These are phyloP conservation scores for Phytophthora podocarpi DNA, from an alignment of 352 stramenopile species.

Conservation along the genomic window DNA sequence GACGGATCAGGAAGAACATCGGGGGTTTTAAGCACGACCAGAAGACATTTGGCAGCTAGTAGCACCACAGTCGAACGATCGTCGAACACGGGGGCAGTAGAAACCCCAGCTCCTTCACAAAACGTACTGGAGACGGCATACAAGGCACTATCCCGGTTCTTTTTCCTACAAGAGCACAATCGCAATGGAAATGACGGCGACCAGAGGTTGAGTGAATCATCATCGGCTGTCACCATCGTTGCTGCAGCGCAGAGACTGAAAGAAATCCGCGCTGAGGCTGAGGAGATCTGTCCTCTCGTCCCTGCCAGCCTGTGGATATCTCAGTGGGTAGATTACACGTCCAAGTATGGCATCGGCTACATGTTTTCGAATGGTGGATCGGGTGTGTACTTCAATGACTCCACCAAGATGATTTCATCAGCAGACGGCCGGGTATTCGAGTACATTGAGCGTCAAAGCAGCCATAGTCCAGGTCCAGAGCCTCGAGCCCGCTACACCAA, in stretches of 20 bases:
- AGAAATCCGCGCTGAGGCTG: slow-evolving; percentile 59
- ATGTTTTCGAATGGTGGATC: slow-evolving; percentile 95
- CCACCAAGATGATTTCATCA: slow-evolving; percentile 97
- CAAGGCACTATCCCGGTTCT: slow-evolving; percentile 66
- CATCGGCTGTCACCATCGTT: slow-evolving; percentile 62
- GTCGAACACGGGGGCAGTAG: slow-evolving; percentile 2
- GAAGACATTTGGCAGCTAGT: slow-evolving; percentile 13
- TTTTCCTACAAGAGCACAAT: slow-evolving; percentile 66
- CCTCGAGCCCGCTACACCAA: slow-evolving; percentile 49
- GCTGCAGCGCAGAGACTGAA: slow-evolving; percentile 68
- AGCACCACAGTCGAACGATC: slow-evolving; percentile 4
- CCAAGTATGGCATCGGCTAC: slow-evolving; percentile 99
- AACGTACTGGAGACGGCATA: slow-evolving; percentile 59
- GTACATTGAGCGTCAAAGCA: slow-evolving; percentile 93
- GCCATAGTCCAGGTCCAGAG: slow-evolving; percentile 32
- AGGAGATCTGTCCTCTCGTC: slow-evolving; percentile 34
- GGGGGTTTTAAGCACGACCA: slow-evolving; percentile 4
- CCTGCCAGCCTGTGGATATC: slow-evolving; percentile 92
- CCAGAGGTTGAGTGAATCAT: slow-evolving; percentile 59
- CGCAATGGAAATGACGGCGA: slow-evolving; percentile 32
- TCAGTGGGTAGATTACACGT: slow-evolving; percentile 99
- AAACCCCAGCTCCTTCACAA: slow-evolving; percentile 6
- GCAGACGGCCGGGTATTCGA: slow-evolving; percentile 89
- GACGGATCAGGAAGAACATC: slow-evolving; percentile 17
- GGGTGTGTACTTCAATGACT: slow-evolving; percentile 99